Conservation (phyloP, 1,139 yeast genomes). For the Lodderomyces oxycetoniae region DNA sequence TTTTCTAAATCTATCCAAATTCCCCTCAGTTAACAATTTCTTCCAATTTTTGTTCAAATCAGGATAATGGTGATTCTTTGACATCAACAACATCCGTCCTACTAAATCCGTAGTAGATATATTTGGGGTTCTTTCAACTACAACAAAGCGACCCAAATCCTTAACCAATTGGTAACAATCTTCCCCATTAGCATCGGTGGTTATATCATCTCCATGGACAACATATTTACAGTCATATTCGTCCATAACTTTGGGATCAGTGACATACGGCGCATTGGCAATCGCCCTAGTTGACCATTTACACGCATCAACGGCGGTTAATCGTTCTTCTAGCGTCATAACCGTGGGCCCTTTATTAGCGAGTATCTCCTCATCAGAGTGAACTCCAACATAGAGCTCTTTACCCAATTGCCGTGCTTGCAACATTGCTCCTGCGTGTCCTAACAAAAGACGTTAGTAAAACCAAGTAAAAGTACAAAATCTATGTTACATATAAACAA, state of each 20-base stretch:
- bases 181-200: constrained; percentile 91
- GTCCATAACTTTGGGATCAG: constrained; percentile 79
- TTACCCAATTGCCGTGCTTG: constrained; percentile 82
- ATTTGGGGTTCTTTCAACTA: constrained; percentile 89
- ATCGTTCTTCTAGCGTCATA: constrained; percentile 76
- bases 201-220: constrained; percentile 96
- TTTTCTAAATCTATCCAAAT: constrained; percentile 33
- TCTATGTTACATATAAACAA: too few relatives aligned
- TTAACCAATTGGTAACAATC: constrained; percentile 86
- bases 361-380: constrained; percentile 81
- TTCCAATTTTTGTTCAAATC: constrained; percentile 22
- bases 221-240: constrained; percentile 73
- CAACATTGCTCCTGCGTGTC: constrained; percentile 93
- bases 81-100: constrained; percentile 73
- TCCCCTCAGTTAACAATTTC: constrained; percentile 33
- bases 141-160: constrained; percentile 78
- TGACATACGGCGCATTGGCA: constrained; percentile 89
- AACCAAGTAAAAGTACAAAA: too few relatives aligned
- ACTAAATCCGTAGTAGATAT: constrained; percentile 94
- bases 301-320: constrained; percentile 81
- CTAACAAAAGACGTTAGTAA: constrained; percentile 20
- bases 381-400: constrained; percentile 82
- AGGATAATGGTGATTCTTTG: constrained; percentile 54
- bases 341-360: constrained; percentile 90
- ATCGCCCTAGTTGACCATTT: constrained; percentile 81